Percentiles rank a stretch among this genome's conserved stretches.
Evolutionary conservation across 352 stramenopile species (phyloP).

Genomic region (Phytopythium delawarense): DNA sequence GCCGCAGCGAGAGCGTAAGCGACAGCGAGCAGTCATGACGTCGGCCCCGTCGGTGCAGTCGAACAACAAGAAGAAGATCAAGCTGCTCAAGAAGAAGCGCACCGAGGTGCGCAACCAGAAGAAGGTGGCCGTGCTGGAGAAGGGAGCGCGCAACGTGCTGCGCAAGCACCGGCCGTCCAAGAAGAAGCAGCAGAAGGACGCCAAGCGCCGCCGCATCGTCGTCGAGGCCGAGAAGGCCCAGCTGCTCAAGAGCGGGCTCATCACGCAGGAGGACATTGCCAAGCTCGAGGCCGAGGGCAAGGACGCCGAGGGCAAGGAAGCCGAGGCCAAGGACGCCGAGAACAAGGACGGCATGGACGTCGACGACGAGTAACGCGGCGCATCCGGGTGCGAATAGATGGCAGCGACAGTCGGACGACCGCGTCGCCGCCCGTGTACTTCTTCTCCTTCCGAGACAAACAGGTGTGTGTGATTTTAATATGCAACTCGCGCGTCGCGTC

Average conservation of each 20-base stretch:
- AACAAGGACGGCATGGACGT: constrained; percentile 36
- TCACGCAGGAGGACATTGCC: constrained; percentile 82
- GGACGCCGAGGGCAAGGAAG: constrained; percentile 29
- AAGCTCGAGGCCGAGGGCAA: constrained; percentile 60
- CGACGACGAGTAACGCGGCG: constrained; percentile 24
- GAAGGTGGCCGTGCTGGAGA: constrained; percentile 60
- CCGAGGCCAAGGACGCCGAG: constrained; percentile 30
- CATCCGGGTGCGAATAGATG: neutral
- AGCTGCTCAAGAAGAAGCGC: constrained; percentile 84
- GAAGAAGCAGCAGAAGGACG: constrained; percentile 85
- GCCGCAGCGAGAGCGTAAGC: neutral
- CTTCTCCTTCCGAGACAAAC: neutral
- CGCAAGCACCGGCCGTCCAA: constrained; percentile 70
- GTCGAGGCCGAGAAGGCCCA: constrained; percentile 72
- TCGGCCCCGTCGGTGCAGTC: constrained; percentile 57
- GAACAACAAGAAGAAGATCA: constrained; percentile 88
- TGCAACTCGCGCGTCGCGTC: neutral
- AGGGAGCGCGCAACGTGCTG: constrained; percentile 52
- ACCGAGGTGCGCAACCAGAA: constrained; percentile 72
- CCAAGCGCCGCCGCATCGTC: constrained; percentile 71
- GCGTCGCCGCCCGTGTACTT: neutral
- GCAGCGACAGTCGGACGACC: neutral
- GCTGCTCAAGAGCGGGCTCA: constrained; percentile 69
- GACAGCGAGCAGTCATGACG: neutral
- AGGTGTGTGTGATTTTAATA: constrained; percentile 1